phyloP scores from a whole-genome alignment of 176 grass and related monocot species.

The Puya raimondii region DNA sequence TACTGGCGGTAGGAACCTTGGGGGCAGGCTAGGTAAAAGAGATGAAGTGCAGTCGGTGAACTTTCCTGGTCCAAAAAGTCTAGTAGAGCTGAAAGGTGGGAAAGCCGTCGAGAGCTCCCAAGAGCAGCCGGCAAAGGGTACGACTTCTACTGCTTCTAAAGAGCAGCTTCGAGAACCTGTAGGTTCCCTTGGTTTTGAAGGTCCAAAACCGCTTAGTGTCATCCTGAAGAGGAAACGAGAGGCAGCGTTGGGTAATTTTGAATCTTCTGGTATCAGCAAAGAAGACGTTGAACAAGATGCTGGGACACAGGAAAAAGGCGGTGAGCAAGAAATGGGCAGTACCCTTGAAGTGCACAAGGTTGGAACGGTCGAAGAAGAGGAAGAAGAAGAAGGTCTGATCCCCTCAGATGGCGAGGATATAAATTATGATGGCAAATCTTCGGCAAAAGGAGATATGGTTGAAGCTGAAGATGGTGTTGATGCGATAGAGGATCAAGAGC shows the following conservation, averaged over 20 bases:
- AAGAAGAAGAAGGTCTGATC: conserved; percentile 42
- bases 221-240: conserved; percentile 84
- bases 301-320: conserved; percentile 24
- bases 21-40: conserved; percentile 11
- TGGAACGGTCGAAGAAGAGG: conserved; percentile 32
- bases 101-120: conserved; percentile 3
- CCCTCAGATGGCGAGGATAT: conserved; percentile 23
- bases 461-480: conserved; percentile 35
- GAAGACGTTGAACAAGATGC: conserved; percentile 25
- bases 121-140: conserved; percentile 14
- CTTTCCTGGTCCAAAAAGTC: conserved; percentile 37
- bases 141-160: background rate
- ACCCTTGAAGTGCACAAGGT: conserved; percentile 38
- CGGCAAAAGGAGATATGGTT: conserved; percentile 25
- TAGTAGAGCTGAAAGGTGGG: conserved; percentile 6
- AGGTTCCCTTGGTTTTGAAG: conserved; percentile 58
- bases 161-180: conserved; percentile 15
- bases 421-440: conserved; percentile 24
- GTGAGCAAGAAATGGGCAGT: conserved; percentile 9
- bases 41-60: conserved; percentile 24
- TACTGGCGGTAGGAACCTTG: conserved; percentile 6
- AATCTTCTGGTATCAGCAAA: conserved; percentile 22
- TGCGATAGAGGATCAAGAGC: conserved; percentile 32
- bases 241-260: conserved; percentile 21
- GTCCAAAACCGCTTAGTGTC: conserved; percentile 58